A percentile compares a stretch with the other conserved stretches of the same genome.
Evolutionary conservation across 192 early-diverging fungal species (phyloP).

Genomic region (Physocladia obscura): DNA sequence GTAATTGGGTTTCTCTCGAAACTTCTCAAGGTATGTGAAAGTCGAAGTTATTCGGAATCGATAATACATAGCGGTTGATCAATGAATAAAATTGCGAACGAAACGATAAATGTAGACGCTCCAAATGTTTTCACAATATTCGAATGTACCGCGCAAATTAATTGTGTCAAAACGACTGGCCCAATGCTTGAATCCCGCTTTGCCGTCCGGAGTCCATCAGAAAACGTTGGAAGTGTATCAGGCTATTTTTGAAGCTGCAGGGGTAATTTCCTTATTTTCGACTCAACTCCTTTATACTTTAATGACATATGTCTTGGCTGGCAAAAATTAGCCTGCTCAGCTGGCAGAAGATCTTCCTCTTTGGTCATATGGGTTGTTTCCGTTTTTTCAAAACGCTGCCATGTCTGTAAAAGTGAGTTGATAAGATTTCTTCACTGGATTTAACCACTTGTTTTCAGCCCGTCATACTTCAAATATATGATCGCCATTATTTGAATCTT

Average conservation of each 20-base stretch:
- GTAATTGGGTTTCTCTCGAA: constrained; percentile 85
- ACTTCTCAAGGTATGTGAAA: constrained; percentile 66
- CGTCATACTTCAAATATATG: constrained; percentile 75
- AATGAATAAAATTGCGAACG: not conserved
- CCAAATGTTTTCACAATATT: constrained; percentile 72
- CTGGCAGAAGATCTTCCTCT: constrained; percentile 78
- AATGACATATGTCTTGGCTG: not conserved
- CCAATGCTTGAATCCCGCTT: constrained; percentile 90
- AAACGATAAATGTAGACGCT: constrained; percentile 58
- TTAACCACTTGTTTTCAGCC: constrained; percentile 48
- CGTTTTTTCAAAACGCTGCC: constrained; percentile 82
- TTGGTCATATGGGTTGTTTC: constrained; percentile 88
- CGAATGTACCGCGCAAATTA: constrained; percentile 78
- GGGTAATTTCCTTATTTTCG: constrained; percentile 64
- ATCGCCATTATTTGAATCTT: constrained; percentile 74
- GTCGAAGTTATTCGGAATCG: constrained; percentile 10
- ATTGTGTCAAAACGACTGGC: constrained; percentile 87
- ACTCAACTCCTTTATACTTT: too few species aligned
- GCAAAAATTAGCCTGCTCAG: constrained; percentile 56
- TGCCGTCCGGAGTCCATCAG: constrained; percentile 93
- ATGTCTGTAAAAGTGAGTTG: constrained; percentile 66
- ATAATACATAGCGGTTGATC: not conserved
- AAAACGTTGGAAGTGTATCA: constrained; percentile 87
- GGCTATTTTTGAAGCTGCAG: constrained; percentile 63
- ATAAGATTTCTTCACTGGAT: not conserved